phyloP scores from a whole-genome alignment of 805 yeast genomes.

The Ogataea parapolymorpha region DNA sequence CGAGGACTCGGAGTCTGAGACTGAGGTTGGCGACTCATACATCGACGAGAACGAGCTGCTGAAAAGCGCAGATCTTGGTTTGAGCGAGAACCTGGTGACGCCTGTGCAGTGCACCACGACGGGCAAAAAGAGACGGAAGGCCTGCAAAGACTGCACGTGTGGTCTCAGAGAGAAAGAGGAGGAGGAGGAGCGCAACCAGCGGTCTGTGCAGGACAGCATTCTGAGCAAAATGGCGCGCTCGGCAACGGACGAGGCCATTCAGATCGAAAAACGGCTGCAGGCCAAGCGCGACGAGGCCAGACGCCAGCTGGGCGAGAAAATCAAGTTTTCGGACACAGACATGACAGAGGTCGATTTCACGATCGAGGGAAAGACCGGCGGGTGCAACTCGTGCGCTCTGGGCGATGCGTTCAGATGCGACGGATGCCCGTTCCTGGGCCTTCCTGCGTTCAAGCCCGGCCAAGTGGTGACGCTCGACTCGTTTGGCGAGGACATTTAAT shows the following conservation, averaged over 20 bases:
- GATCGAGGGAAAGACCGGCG: constrained; percentile 94
- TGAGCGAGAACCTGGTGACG: constrained; percentile 39
- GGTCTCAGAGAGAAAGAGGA: constrained; percentile 91
- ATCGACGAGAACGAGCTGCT: constrained; percentile 59
- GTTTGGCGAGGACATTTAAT: constrained; percentile 70
- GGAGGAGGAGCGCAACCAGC: constrained; percentile 46
- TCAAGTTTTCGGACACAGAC: constrained; percentile 55
- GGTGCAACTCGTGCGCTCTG: constrained; percentile 94
- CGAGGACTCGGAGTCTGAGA: constrained; percentile 36
- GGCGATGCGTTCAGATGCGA: constrained; percentile 99
- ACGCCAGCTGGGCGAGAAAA: constrained; percentile 16
- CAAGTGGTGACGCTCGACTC: constrained; percentile 76
- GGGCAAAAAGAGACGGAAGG: constrained; percentile 73
- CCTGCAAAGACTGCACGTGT: constrained; percentile 98
- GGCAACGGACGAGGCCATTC: constrained; percentile 52
- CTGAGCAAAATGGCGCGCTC: constrained; percentile 46
- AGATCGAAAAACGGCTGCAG: constrained; percentile 48
- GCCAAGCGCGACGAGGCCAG: constrained; percentile 24
- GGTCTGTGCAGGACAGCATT: constrained; percentile 42
- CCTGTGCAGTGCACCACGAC: constrained; percentile 52
- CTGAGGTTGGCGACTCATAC: constrained; percentile 39
- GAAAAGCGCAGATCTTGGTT: constrained; percentile 25
- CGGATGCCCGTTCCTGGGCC: constrained; percentile 95
- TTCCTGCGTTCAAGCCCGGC: constrained; percentile 98
- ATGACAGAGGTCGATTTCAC: constrained; percentile 92